Conservation (phyloP, 805 yeast genomes). For the Candida pseudofarinosa region DNA sequence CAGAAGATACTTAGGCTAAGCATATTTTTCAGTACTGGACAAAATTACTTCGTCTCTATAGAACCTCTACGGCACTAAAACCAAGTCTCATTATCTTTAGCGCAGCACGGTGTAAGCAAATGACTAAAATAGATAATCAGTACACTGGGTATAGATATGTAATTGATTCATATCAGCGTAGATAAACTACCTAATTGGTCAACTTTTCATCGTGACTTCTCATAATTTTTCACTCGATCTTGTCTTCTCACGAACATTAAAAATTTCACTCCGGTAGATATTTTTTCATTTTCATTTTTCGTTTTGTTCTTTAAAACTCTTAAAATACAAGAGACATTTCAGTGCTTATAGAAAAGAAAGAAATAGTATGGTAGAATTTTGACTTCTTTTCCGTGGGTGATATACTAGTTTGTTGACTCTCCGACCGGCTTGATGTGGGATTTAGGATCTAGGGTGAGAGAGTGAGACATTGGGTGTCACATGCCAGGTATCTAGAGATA, state of each 20-base stretch:
- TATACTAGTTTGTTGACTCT: slow-evolving; percentile 1
- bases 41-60: neutral
- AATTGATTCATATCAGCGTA: neutral
- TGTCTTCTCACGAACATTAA: neutral
- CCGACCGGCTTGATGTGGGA: neutral
- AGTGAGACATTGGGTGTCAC: neutral
- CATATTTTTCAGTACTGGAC: neutral
- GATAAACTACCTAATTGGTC: slow-evolving; percentile 2
- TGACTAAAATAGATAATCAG: neutral
- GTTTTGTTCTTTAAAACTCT: slow-evolving; percentile 5
- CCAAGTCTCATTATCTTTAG: neutral
- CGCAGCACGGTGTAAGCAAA: neutral
- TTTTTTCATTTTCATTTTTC: slow-evolving; percentile 7
- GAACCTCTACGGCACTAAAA: neutral
- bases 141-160: neutral
- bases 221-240: slow-evolving; percentile 2
- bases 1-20: neutral
- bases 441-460: slow-evolving; percentile 1
- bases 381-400: slow-evolving; percentile 1
- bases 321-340: slow-evolving; percentile 6
- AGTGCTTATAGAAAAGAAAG: neutral
- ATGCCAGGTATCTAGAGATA: neutral
- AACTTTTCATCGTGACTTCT: slow-evolving; percentile 2
- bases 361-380: slow-evolving; percentile 1
- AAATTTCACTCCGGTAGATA: neutral